phyloP scores from a whole-genome alignment of 1,284 basidiomycete species.

The Cryptococcus sp. region DNA sequence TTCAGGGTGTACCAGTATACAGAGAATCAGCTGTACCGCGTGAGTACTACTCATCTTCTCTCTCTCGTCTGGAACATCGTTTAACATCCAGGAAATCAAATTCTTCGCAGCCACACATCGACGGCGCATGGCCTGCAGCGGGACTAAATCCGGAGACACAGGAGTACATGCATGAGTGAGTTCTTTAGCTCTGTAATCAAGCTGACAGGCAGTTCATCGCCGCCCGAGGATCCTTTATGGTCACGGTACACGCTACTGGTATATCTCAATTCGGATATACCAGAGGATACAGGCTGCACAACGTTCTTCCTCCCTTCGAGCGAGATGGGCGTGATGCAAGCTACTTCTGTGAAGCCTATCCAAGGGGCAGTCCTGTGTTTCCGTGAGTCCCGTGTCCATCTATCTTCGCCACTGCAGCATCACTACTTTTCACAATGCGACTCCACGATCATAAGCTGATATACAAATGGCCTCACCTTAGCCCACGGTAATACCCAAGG shows the following conservation, averaged over 20 bases:
- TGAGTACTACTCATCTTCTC: constrained; percentile 23
- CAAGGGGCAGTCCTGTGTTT: constrained; percentile 60
- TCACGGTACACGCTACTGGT: constrained; percentile 61
- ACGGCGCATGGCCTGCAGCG: constrained; percentile 62
- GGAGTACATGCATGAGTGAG: constrained; percentile 61
- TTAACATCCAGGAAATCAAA: no score
- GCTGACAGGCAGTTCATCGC: constrained; percentile 34
- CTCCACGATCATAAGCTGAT: no score
- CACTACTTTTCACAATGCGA: no score
- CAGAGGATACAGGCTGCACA: constrained; percentile 57
- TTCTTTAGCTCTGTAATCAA: constrained; percentile 16
- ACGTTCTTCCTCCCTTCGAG: constrained; percentile 60
- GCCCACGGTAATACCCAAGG: constrained; percentile 53
- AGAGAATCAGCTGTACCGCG: constrained; percentile 58
- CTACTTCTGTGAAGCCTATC: constrained; percentile 58
- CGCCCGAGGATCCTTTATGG: constrained; percentile 50
- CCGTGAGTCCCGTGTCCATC: constrained; percentile 51
- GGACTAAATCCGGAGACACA: constrained; percentile 55
- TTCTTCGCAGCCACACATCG: constrained; percentile 55
- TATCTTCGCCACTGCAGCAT: no score
- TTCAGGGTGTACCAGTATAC: constrained; percentile 60
- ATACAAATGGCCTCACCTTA: constrained; percentile 3
- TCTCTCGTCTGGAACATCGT: no score
- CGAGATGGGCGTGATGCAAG: constrained; percentile 56
- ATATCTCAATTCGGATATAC: constrained; percentile 58